Percentiles rank a stretch among this genome's conserved stretches.
These are phyloP conservation scores for Lyophyllum atratum DNA, from an alignment of 768 basidiomycete genomes.

Conservation along the genomic window DNA sequence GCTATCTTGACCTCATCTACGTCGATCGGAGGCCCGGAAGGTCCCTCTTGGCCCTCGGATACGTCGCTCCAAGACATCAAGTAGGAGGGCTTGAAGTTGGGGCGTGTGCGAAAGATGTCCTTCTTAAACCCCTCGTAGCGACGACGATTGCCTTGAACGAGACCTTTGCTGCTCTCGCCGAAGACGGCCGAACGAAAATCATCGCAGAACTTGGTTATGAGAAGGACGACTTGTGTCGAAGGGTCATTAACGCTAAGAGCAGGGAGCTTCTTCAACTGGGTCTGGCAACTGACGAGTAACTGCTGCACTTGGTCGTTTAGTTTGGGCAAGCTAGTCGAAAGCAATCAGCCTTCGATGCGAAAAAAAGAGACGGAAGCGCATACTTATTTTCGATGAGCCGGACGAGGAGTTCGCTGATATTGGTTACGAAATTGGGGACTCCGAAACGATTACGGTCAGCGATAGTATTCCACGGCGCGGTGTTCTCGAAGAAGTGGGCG, in stretches of 20 bases:
- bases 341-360: background rate
- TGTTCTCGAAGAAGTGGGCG: slow-evolving; percentile 45
- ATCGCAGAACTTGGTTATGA: slow-evolving; percentile 46
- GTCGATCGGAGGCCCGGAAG: slow-evolving; percentile 6
- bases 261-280: slow-evolving; percentile 43
- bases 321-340: slow-evolving; percentile 43
- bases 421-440: slow-evolving; percentile 50
- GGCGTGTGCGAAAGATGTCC: slow-evolving; percentile 37
- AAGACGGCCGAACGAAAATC: slow-evolving; percentile 33
- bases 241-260: slow-evolving; percentile 37
- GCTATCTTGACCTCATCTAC: slow-evolving; percentile 26
- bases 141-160: slow-evolving; percentile 36
- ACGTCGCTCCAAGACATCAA: background rate
- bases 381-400: slow-evolving; percentile 55
- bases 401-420: slow-evolving; percentile 54
- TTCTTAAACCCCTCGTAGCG: slow-evolving; percentile 34
- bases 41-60: background rate
- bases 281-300: slow-evolving; percentile 35
- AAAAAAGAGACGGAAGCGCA: slow-evolving; percentile 16
- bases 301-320: slow-evolving; percentile 40
- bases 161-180: slow-evolving; percentile 33
- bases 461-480: slow-evolving; percentile 55
- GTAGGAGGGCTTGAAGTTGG: slow-evolving; percentile 37
- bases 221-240: slow-evolving; percentile 44
- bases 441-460: slow-evolving; percentile 52